These are phyloP conservation scores for Dionaea muscipula DNA, from an alignment of 179 eudicot genomes.

Conservation along the genomic window DNA sequence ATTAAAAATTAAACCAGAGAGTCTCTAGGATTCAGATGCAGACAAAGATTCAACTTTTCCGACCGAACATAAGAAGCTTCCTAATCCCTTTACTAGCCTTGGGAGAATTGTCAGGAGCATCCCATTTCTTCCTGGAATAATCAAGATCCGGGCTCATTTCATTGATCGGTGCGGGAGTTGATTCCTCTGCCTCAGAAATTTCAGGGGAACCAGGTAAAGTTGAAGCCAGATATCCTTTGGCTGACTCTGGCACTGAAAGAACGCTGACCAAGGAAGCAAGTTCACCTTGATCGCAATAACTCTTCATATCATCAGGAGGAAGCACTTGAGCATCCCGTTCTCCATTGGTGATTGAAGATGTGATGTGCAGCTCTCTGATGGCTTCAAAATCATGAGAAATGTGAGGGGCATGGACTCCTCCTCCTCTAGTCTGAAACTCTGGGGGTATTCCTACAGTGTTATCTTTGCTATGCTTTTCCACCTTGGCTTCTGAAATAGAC, in stretches of 20 bases:
- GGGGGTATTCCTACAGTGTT: conserved; percentile 8
- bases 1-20: not conserved
- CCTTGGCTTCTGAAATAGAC: conserved; percentile 20
- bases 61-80: conserved; percentile 64
- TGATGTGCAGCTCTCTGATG: conserved; percentile 30
- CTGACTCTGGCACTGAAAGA: conserved; percentile 22
- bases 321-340: conserved; percentile 11
- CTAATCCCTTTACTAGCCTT: conserved; percentile 55
- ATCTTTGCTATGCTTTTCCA: conserved; percentile 8
- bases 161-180: conserved; percentile 34
- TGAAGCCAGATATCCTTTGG: conserved; percentile 14
- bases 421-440: conserved; percentile 8
- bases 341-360: conserved; percentile 21
- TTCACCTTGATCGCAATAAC: conserved; percentile 16
- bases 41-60: conserved; percentile 26
- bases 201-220: conserved; percentile 20
- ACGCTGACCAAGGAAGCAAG: conserved; percentile 12
- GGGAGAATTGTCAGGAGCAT: conserved; percentile 33
- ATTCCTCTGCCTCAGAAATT: conserved; percentile 32
- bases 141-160: conserved; percentile 22
- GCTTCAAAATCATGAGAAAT: conserved; percentile 20
- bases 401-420: conserved; percentile 11
- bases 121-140: conserved; percentile 57
- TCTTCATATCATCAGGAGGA: conserved; percentile 10
- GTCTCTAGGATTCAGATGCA: conserved; percentile 1